Evolutionary conservation across 2,329 filamentous ascomycete species (phyloP).

Genomic region (Rachicladosporium sp.): DNA sequence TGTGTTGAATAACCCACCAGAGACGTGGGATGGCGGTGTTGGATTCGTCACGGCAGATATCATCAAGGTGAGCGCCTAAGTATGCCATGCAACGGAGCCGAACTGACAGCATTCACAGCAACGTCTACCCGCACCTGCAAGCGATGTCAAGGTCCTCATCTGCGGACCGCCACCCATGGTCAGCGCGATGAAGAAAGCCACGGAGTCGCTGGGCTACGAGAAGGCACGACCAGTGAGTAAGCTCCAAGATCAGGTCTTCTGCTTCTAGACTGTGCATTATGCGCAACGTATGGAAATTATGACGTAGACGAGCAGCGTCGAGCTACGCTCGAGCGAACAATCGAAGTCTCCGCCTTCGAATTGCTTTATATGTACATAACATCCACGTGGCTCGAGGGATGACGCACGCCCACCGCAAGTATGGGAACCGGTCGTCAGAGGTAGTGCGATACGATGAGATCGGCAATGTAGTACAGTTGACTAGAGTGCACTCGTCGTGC

Average conservation of each 20-base stretch:
- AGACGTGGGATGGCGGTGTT: slow-evolving; percentile 81
- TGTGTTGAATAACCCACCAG: slow-evolving; percentile 89
- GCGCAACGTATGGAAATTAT: too few species aligned
- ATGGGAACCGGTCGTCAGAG: too few species aligned
- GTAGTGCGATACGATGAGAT: too few species aligned
- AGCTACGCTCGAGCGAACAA: too few species aligned
- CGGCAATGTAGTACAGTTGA: too few species aligned
- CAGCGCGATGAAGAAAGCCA: slow-evolving; percentile 90
- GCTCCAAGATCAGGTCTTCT: slow-evolving; percentile 95
- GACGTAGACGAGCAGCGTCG: too few species aligned
- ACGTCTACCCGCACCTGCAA: slow-evolving; percentile 68
- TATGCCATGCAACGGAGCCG: too few species aligned
- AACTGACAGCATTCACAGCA: slow-evolving; percentile 36
- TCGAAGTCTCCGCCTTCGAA: too few species aligned
- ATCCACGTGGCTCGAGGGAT: too few species aligned
- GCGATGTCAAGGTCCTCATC: slow-evolving; percentile 84
- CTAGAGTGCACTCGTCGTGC: slow-evolving; percentile 9
- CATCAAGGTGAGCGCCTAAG: slow-evolving; percentile 51
- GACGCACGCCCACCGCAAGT: too few species aligned
- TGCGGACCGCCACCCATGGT: slow-evolving; percentile 97
- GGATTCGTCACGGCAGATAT: slow-evolving; percentile 94
- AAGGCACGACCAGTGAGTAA: slow-evolving; percentile 95
- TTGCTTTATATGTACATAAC: too few species aligned
- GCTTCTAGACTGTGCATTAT: slow-evolving; percentile 47
- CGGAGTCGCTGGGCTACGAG: slow-evolving; percentile 75